Conservation (phyloP, 441 rosid genomes). For the Geranium incanum region DNA sequence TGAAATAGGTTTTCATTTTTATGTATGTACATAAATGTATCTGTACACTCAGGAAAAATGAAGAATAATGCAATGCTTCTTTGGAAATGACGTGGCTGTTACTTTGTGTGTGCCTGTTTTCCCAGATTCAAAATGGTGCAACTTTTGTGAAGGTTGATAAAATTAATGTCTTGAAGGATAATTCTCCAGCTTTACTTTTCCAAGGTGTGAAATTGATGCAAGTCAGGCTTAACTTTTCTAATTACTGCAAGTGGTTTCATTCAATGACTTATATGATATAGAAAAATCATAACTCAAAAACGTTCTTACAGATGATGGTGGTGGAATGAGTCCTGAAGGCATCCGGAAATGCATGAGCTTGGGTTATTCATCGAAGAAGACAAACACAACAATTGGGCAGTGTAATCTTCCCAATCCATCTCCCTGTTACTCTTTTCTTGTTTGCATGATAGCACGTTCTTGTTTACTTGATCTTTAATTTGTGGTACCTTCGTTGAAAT, state of each 20-base stretch:
- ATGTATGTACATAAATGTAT: not conserved
- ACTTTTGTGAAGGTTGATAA: conserved; percentile 83
- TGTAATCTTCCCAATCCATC: conserved; percentile 36
- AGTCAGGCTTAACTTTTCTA: conserved; percentile 7
- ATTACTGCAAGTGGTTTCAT: conserved; percentile 5
- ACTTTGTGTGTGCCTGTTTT: conserved; percentile 20
- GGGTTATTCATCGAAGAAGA: conserved; percentile 88
- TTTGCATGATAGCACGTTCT: not conserved
- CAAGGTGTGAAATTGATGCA: conserved; percentile 37
- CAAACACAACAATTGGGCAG: conserved; percentile 87
- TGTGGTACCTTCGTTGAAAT: not conserved
- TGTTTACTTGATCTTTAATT: not conserved
- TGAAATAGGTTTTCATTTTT: not conserved
- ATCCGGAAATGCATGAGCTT: conserved; percentile 92
- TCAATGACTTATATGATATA: conserved; percentile 9
- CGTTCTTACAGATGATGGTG: conserved; percentile 70
- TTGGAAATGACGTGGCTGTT: not conserved
- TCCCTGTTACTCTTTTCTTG: conserved; percentile 2
- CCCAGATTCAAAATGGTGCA: conserved; percentile 78
- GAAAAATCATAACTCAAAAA: conserved; percentile 10
- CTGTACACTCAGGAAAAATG: not conserved
- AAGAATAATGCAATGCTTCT: not conserved
- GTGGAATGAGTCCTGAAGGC: conserved; percentile 82
- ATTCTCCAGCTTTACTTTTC: conserved; percentile 76
- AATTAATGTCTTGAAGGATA: conserved; percentile 55